These are phyloP conservation scores for Apiospora rasikravindrae DNA, from an alignment of 2,329 filamentous ascomycete genomes.

Conservation along the genomic window DNA sequence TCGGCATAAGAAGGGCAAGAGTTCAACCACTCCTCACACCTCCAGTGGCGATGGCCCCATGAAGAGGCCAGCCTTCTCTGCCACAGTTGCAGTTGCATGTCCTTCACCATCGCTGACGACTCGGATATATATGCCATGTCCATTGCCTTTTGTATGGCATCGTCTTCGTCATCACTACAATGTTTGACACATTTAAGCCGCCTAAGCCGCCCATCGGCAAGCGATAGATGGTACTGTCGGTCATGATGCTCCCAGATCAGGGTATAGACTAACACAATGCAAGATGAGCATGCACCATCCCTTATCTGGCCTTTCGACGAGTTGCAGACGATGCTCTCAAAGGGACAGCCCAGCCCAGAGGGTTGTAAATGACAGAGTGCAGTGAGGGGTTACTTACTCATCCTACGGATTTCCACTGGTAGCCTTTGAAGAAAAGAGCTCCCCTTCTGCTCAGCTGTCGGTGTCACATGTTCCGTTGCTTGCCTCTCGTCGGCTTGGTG, in stretches of 20 bases:
- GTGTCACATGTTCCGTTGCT: neutral
- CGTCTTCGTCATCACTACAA: neutral
- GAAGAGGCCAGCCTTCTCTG: constrained; percentile 35
- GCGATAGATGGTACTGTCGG: constrained; percentile 17
- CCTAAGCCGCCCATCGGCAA: neutral
- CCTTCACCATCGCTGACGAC: neutral
- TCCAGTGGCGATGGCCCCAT: constrained; percentile 41
- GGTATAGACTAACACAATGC: constrained; percentile 3
- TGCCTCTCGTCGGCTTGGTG: neutral
- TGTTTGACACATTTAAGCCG: constrained; percentile 20
- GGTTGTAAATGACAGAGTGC: neutral
- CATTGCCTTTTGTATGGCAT: neutral
- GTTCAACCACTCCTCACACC: constrained; percentile 36
- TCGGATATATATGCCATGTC: neutral
- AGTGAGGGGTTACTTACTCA: neutral
- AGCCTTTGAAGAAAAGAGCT: constrained; percentile 18
- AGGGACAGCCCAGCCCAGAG: too few relatives aligned
- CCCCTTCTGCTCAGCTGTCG: constrained; percentile 27
- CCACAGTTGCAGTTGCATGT: constrained; percentile 34
- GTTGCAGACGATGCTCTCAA: too few relatives aligned
- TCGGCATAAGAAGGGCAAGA: constrained; percentile 34
- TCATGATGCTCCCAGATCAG: constrained; percentile 6
- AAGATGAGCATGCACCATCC: neutral
- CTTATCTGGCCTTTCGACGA: too few relatives aligned
- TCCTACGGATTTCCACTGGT: constrained; percentile 20